These are phyloP conservation scores for Ceratonia siliqua DNA, from an alignment of 306 rosid genomes.

Conservation along the genomic window DNA sequence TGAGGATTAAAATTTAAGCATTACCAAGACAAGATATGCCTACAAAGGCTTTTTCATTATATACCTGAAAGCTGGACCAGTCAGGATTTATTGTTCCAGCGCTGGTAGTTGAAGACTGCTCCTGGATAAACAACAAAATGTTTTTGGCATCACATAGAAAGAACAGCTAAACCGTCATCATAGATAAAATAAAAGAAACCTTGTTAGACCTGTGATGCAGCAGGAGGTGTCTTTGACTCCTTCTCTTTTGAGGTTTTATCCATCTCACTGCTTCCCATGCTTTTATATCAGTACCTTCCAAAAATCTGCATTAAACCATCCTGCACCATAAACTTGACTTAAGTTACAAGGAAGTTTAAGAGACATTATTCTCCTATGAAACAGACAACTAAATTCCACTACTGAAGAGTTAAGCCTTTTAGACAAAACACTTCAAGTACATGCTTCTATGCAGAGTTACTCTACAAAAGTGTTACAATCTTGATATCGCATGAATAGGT, in stretches of 20 bases:
- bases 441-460: slow-evolving; percentile 19
- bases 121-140: slow-evolving; percentile 52
- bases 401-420: not conserved
- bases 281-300: slow-evolving; percentile 37
- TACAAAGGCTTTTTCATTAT: slow-evolving; percentile 28
- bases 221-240: slow-evolving; percentile 72
- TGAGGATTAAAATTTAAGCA: slow-evolving; percentile 37
- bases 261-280: slow-evolving; percentile 81
- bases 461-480: slow-evolving; percentile 21
- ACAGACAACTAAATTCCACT: not conserved
- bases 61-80: slow-evolving; percentile 96
- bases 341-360: slow-evolving; percentile 30
- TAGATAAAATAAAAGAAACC: slow-evolving; percentile 30
- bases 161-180: slow-evolving; percentile 1
- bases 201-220: slow-evolving; percentile 67
- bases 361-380: slow-evolving; percentile 15
- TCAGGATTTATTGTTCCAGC: slow-evolving; percentile 83
- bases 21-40: slow-evolving; percentile 23
- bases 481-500: not conserved
- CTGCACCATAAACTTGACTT: slow-evolving; percentile 48
- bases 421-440: slow-evolving; percentile 26
- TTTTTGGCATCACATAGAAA: slow-evolving; percentile 10
- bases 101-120: slow-evolving; percentile 68
- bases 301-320: slow-evolving; percentile 49
- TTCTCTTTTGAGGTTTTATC: slow-evolving; percentile 79